phyloP scores from a whole-genome alignment of 768 basidiomycete species.

The Auricularia heimuer region DNA sequence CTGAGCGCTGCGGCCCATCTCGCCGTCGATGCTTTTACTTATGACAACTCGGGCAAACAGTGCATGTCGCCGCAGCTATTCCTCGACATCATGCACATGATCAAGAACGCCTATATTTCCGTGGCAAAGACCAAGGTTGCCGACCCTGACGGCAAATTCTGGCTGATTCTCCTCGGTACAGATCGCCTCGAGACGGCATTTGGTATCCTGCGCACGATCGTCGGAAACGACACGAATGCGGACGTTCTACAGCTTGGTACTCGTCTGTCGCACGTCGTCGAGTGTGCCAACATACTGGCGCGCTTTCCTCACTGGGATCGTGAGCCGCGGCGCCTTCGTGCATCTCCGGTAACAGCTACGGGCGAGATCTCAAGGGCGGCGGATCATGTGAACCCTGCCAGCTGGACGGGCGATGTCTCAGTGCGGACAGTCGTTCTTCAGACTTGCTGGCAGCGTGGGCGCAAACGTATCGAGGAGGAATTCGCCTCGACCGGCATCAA shows the following conservation, averaged over 20 bases:
- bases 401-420: slow-evolving; percentile 24
- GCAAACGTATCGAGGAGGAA: neutral
- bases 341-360: neutral
- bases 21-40: slow-evolving; percentile 12
- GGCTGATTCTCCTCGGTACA: slow-evolving; percentile 28
- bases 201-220: slow-evolving; percentile 5
- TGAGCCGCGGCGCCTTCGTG: slow-evolving; percentile 21
- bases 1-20: slow-evolving; percentile 27
- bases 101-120: slow-evolving; percentile 31
- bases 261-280: slow-evolving; percentile 22
- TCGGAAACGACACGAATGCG: slow-evolving; percentile 2
- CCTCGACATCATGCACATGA: slow-evolving; percentile 26
- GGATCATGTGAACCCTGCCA: slow-evolving; percentile 29
- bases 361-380: slow-evolving; percentile 10
- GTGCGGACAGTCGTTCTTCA: slow-evolving; percentile 18
- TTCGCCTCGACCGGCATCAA: neutral
- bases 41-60: slow-evolving; percentile 3
- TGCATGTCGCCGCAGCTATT: slow-evolving; percentile 23
- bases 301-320: slow-evolving; percentile 31
- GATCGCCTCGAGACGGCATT: slow-evolving; percentile 28
- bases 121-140: slow-evolving; percentile 29
- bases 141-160: slow-evolving; percentile 23
- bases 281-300: slow-evolving; percentile 26
- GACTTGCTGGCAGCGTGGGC: slow-evolving; percentile 6
- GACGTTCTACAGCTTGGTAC: slow-evolving; percentile 15